phyloP scores from a whole-genome alignment of 164 flowering plant genomes.

The Berberis thunbergii region DNA sequence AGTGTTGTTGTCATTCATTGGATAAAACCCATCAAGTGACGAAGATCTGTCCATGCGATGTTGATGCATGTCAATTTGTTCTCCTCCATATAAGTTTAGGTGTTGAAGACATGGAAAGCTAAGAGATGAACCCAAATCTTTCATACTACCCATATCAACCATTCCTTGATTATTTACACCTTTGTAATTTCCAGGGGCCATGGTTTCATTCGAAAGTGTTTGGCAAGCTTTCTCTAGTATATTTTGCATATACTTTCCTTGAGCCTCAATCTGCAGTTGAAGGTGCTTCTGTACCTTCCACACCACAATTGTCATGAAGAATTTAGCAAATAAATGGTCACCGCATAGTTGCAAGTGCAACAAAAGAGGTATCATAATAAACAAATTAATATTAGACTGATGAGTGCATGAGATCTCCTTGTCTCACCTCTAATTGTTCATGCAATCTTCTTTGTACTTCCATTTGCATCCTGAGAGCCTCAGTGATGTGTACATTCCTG shows the following conservation, averaged over 20 bases:
- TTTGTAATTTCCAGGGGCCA: conserved; percentile 34
- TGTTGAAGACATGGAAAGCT: conserved; percentile 74
- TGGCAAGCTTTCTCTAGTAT: conserved; percentile 94
- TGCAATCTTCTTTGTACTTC: conserved; percentile 96
- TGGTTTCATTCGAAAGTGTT: conserved; percentile 66
- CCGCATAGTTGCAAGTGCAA: neutral
- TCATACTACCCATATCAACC: conserved; percentile 30
- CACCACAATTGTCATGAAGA: neutral
- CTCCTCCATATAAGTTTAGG: conserved; percentile 58
- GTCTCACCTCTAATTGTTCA: conserved; percentile 83
- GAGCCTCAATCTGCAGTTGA: conserved; percentile 91
- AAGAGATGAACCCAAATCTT: conserved; percentile 44
- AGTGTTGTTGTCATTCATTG: conserved; percentile 16
- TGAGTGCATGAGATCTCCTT: neutral
- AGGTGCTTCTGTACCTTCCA: conserved; percentile 86
- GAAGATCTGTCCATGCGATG: conserved; percentile 26
- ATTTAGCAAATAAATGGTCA: neutral
- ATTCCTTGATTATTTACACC: conserved; percentile 26
- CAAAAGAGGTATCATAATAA: too few relatives aligned
- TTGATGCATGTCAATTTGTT: conserved; percentile 43
- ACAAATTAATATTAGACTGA: neutral
- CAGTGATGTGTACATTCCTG: conserved; percentile 49
- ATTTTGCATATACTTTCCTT: conserved; percentile 96
- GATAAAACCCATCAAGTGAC: conserved; percentile 31
- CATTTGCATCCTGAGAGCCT: conserved; percentile 86